Evolutionary conservation across 2,329 filamentous ascomycete genomes (phyloP).

Genomic region (Aspergillus persii): DNA sequence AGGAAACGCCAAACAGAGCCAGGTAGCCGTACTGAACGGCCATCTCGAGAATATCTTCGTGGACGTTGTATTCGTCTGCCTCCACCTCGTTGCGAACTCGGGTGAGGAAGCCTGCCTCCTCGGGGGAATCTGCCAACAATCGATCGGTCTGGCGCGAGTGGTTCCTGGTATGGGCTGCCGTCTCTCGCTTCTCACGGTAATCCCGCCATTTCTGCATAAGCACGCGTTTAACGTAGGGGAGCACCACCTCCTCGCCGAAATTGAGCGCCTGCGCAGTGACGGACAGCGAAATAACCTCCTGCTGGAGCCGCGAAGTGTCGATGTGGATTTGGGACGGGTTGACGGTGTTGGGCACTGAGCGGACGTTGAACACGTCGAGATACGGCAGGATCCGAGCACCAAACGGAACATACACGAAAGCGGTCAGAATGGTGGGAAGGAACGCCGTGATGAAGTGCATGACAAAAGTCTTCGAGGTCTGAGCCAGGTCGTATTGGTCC

Average conservation of each 20-base stretch:
- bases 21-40: slow-evolving; percentile 86
- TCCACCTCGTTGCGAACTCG: slow-evolving; percentile 81
- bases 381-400: slow-evolving; percentile 79
- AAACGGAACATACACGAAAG: slow-evolving; percentile 93
- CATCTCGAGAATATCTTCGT: slow-evolving; percentile 90
- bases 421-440: slow-evolving; percentile 84
- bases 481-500: slow-evolving; percentile 76
- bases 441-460: slow-evolving; percentile 97
- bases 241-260: slow-evolving; percentile 76
- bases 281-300: slow-evolving; percentile 94
- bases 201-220: slow-evolving; percentile 67
- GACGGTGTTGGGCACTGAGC: slow-evolving; percentile 33
- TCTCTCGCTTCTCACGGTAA: slow-evolving; percentile 21
- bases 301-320: slow-evolving; percentile 77
- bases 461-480: slow-evolving; percentile 91
- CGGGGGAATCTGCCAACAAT: slow-evolving; percentile 62
- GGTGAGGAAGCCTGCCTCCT: slow-evolving; percentile 76
- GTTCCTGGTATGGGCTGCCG: slow-evolving; percentile 34
- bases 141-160: slow-evolving; percentile 44
- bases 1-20: slow-evolving; percentile 85
- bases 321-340: slow-evolving; percentile 62
- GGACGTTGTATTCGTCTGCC: slow-evolving; percentile 83
- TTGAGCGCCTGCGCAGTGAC: slow-evolving; percentile 91
- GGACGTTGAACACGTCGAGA: slow-evolving; percentile 74
- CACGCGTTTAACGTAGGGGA: slow-evolving; percentile 80